A percentile compares a stretch with the other conserved stretches of the same genome.
Evolutionary conservation across 108 stramenopile genomes (phyloP).

Genomic region (Aureococcus anophagefferens): DNA sequence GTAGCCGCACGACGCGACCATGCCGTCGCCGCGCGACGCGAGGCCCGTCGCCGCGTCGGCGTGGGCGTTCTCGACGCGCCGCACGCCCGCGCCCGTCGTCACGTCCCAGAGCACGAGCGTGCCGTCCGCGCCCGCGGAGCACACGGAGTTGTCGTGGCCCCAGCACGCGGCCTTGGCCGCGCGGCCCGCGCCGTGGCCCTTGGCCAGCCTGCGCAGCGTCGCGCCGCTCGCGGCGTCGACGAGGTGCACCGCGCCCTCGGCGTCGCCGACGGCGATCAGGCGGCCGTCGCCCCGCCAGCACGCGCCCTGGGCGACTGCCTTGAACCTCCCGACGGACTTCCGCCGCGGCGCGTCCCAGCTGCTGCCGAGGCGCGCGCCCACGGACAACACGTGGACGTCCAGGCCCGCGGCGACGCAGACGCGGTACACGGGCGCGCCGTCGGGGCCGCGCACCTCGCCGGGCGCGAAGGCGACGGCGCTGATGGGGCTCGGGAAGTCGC

Average conservation of each 20-base stretch:
- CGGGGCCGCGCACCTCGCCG: neutral
- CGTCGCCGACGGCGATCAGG: constrained; percentile 11
- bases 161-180: no score
- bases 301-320: constrained; percentile 2
- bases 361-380: neutral
- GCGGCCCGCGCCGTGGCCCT: constrained; percentile 18
- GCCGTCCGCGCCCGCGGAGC: constrained; percentile 21
- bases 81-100: constrained; percentile 9
- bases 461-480: neutral
- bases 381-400: neutral
- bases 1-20: neutral
- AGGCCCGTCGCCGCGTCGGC: constrained; percentile 16
- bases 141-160: neutral
- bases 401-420: neutral
- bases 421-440: neutral
- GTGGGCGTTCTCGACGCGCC: neutral
- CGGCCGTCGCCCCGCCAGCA: constrained; percentile 7
- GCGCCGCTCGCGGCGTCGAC: constrained; percentile 12
- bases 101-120: constrained; percentile 15
- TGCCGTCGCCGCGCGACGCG: neutral
- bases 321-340: neutral
- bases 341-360: neutral
- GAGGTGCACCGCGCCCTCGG: constrained; percentile 10
- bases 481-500: neutral
- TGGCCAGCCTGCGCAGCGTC: constrained; percentile 16